Evolutionary conservation across 371 early-diverging fungal genomes (phyloP).

Genomic region (Batkoa obscura): DNA sequence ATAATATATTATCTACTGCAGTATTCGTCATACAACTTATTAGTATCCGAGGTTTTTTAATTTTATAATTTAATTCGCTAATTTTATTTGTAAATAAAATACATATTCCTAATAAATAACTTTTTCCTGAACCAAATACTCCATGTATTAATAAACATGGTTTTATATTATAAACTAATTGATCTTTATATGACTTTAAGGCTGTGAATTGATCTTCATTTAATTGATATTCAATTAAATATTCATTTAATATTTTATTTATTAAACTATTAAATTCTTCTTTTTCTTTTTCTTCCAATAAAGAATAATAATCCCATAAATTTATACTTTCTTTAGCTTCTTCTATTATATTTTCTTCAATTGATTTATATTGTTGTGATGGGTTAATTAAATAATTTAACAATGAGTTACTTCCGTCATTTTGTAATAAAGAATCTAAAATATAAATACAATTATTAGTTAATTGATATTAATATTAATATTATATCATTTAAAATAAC

Average conservation of each 20-base stretch:
- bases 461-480: too few species aligned
- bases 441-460: too few species aligned
- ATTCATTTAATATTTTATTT: slow-evolving; percentile 5
- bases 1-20: slow-evolving; percentile 69
- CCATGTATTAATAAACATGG: slow-evolving; percentile 9
- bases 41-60: too few species aligned
- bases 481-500: too few species aligned
- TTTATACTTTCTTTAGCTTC: too few species aligned
- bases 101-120: slow-evolving; percentile 43
- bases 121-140: slow-evolving; percentile 58
- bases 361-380: too few species aligned
- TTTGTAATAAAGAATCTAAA: too few species aligned
- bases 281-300: background rate
- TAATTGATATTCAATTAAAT: slow-evolving; percentile 16
- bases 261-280: background rate
- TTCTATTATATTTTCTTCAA: too few species aligned
- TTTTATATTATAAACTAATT: slow-evolving; percentile 17
- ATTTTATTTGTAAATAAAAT: slow-evolving; percentile 38
- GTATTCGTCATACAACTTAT: slow-evolving; percentile 49
- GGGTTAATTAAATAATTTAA: too few species aligned
- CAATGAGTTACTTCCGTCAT: too few species aligned
- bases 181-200: slow-evolving; percentile 22
- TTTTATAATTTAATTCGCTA: slow-evolving; percentile 11
- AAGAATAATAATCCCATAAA: background rate
- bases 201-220: slow-evolving; percentile 43